phyloP scores from a whole-genome alignment of 441 rosid genomes.

The Rhodomyrtus psidioides region DNA sequence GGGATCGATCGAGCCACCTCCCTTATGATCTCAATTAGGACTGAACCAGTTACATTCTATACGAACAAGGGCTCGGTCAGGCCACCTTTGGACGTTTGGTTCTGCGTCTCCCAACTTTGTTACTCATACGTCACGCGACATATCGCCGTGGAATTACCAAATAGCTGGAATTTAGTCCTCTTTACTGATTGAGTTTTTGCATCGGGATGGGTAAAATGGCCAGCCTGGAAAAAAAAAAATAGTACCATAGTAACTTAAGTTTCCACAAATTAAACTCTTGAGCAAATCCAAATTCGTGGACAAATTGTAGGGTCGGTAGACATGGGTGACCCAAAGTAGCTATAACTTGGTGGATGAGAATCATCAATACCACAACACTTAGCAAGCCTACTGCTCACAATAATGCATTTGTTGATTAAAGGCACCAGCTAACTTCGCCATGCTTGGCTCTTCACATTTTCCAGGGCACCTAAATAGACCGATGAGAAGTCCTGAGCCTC shows the following conservation, averaged over 20 bases:
- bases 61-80: not conserved
- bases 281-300: not conserved
- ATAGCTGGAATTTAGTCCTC: not conserved
- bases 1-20: not conserved
- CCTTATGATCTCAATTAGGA: no score
- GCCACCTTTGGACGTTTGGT: not conserved
- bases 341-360: not conserved
- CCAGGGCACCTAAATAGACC: not conserved
- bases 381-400: not conserved
- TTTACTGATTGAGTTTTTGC: not conserved
- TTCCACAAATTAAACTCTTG: not conserved
- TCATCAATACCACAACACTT: not conserved
- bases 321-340: not conserved
- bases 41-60: no score
- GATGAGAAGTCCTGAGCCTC: not conserved
- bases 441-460: not conserved
- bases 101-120: not conserved
- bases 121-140: rapidly evolving
- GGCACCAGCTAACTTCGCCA: not conserved
- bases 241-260: not conserved
- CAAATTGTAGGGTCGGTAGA: not conserved
- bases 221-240: not conserved
- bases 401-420: not conserved
- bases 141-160: not conserved
- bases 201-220: not conserved